phyloP scores from a whole-genome alignment of 768 basidiomycete genomes.

The Amyloporia xantha region DNA sequence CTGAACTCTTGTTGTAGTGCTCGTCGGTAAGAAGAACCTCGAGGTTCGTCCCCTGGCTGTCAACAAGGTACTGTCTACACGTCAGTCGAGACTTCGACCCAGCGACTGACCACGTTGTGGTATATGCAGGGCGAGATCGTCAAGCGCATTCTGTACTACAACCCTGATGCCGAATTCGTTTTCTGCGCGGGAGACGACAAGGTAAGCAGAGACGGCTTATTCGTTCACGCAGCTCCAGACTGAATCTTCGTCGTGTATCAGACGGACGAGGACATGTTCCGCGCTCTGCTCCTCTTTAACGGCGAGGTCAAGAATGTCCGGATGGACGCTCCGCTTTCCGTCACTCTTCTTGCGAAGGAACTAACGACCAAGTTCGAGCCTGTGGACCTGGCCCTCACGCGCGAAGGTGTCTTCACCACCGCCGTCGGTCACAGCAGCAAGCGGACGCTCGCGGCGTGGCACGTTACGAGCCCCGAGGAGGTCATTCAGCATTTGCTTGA shows the following conservation, averaged over 20 bases:
- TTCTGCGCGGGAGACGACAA: conserved; percentile 99
- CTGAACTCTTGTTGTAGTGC: conserved; percentile 39
- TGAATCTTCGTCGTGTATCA: conserved; percentile 22
- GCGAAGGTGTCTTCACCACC: conserved; percentile 81
- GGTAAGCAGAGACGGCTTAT: conserved; percentile 32
- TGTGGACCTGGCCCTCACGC: conserved; percentile 56
- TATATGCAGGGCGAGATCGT: conserved; percentile 80
- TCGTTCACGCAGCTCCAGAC: not conserved
- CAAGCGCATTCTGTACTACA: conserved; percentile 85
- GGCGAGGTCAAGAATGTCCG: conserved; percentile 18
- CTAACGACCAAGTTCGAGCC: conserved; percentile 27
- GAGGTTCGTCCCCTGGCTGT: conserved; percentile 94
- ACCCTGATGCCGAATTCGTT: conserved; percentile 91
- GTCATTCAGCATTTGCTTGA: conserved; percentile 63
- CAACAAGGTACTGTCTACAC: conserved; percentile 86
- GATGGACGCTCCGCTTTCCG: conserved; percentile 53
- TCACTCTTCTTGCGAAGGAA: conserved; percentile 30
- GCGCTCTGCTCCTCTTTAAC: conserved; percentile 63
- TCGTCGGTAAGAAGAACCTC: conserved; percentile 97
- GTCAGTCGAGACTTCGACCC: too few species aligned
- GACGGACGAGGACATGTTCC: conserved; percentile 99
- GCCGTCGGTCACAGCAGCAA: conserved; percentile 90
- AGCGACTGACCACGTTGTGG: not conserved
- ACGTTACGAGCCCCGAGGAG: conserved; percentile 84
- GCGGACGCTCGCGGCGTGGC: conserved; percentile 87